Conservation (phyloP, 2,329 filamentous ascomycete species). For the Lachnellula suecica region DNA sequence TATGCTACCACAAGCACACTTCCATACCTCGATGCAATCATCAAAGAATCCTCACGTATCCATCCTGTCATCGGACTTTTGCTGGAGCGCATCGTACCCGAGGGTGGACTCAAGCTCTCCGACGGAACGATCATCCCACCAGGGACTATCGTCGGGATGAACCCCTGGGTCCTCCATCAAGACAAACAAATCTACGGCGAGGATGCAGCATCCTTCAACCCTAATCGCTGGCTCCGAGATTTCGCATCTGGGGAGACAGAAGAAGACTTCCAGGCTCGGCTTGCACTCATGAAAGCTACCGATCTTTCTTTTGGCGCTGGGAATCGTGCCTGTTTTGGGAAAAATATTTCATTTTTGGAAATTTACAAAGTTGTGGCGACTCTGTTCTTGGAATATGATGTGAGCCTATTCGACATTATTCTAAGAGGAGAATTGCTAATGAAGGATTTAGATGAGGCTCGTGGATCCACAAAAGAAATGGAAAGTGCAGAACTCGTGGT, state of each 20-base stretch:
- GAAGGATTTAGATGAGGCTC: slow-evolving; percentile 33
- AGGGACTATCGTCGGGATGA: slow-evolving; percentile 48
- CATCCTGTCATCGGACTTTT: slow-evolving; percentile 48
- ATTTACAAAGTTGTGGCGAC: slow-evolving; percentile 48
- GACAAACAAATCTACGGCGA: slow-evolving; percentile 55
- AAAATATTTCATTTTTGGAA: slow-evolving; percentile 40
- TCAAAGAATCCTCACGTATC: slow-evolving; percentile 49
- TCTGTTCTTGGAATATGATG: slow-evolving; percentile 43
- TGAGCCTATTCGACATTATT: slow-evolving; percentile 23
- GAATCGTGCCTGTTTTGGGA: slow-evolving; percentile 42
- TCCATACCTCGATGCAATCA: slow-evolving; percentile 48
- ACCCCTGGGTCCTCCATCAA: slow-evolving; percentile 47
- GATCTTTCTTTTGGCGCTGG: slow-evolving; percentile 44
- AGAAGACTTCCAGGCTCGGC: slow-evolving; percentile 34
- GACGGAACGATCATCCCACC: slow-evolving; percentile 46
- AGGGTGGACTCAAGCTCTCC: slow-evolving; percentile 36
- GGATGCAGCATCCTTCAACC: slow-evolving; percentile 59
- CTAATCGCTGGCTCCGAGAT: slow-evolving; percentile 49
- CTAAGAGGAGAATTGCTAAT: background rate
- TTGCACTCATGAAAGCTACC: slow-evolving; percentile 37
- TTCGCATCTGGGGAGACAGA: slow-evolving; percentile 31
- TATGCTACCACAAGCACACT: slow-evolving; percentile 31
- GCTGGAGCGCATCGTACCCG: slow-evolving; percentile 50
- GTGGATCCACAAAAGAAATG: slow-evolving; percentile 37
- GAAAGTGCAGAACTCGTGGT: slow-evolving; percentile 41